Percentiles rank a stretch among this genome's conserved stretches.
These are phyloP conservation scores for Candida ficus DNA, from an alignment of 805 yeast species.

Conservation along the genomic window DNA sequence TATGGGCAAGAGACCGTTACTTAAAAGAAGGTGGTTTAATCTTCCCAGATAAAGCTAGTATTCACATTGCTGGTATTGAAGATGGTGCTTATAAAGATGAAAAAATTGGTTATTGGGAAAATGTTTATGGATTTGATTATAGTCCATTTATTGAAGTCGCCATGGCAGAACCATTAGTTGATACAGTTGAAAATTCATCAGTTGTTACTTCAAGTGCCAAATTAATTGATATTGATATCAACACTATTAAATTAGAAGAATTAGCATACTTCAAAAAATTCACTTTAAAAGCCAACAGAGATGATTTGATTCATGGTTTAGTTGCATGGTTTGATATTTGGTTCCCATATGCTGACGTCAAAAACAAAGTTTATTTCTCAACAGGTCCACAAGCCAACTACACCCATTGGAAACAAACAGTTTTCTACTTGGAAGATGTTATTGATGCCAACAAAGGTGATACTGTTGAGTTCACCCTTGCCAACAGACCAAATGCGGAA, in stretches of 20 bases:
- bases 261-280: slow-evolving; percentile 73
- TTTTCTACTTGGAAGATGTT: slow-evolving; percentile 82
- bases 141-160: slow-evolving; percentile 84
- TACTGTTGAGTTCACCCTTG: slow-evolving; percentile 59
- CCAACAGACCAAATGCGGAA: slow-evolving; percentile 65
- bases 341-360: slow-evolving; percentile 58
- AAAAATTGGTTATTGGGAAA: slow-evolving; percentile 91
- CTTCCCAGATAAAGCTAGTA: slow-evolving; percentile 89
- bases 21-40: slow-evolving; percentile 76
- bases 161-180: slow-evolving; percentile 92
- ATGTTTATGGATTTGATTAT: slow-evolving; percentile 95
- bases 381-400: slow-evolving; percentile 93
- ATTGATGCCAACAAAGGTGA: slow-evolving; percentile 77
- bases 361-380: slow-evolving; percentile 65
- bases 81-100: slow-evolving; percentile 90
- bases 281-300: slow-evolving; percentile 64
- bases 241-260: slow-evolving; percentile 80
- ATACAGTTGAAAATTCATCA: slow-evolving; percentile 77
- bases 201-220: slow-evolving; percentile 70
- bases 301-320: slow-evolving; percentile 82
- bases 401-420: slow-evolving; percentile 99
- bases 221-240: slow-evolving; percentile 79
- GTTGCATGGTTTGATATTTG: slow-evolving; percentile 94
- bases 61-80: slow-evolving; percentile 88
- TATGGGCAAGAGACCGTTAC: slow-evolving; percentile 90